Base-by-base conservation (phyloP, 2,329 filamentous ascomycete genomes). In the Fusarium nodosum region DNA sequence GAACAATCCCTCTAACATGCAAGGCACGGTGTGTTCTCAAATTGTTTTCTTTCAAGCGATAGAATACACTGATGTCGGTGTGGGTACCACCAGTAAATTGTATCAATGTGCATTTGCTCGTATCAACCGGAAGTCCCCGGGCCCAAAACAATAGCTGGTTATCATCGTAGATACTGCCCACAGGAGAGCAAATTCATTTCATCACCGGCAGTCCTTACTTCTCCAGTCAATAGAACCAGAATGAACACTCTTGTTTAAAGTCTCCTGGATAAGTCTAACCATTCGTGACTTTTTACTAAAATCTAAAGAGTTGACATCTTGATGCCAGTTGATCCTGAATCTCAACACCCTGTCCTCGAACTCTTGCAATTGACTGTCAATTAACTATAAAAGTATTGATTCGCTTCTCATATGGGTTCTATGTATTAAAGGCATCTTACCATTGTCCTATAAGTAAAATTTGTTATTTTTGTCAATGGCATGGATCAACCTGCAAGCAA, bases 311-410 rank as follows among this genome's bases (percentile, higher is more conserved):
- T 38, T 11, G 11, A n/a, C 5, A 30, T 38, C 18, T 4, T 5
- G n/a, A 38, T 20, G 36, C 7, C 36, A 38, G n/a, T 20, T 12
- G 18, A 20, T 5, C 5, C 10, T 20, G 10, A 12, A 12, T 20
- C 10, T 20, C 10, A 38, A 20, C n/a, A 3, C 18, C 12, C 36
- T 38, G 3, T 7, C n/a, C n/a, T 30, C 11, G 1, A 30, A 4
- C 5, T 38, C 13, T 6, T 3, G 7, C 12, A 10, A 8, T 42
- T 8, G 7, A 5, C 5, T 42, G 4, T 8, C 22, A 41, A 6
- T 1, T 9, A 41, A 6, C 0, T 9, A 0, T 24, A 15, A 3
- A 10, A 24, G 7, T 2, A 5, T 5, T 16, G 3, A 5, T 9
- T 2, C 7, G 1, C 16, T 16, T 22, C 5, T 12, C 7, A 15